Evolutionary conservation across 495 filamentous ascomycete species (phyloP), one percentile per base, ranked within the genome.

Genomic region (Xylaria scruposa): DNA sequence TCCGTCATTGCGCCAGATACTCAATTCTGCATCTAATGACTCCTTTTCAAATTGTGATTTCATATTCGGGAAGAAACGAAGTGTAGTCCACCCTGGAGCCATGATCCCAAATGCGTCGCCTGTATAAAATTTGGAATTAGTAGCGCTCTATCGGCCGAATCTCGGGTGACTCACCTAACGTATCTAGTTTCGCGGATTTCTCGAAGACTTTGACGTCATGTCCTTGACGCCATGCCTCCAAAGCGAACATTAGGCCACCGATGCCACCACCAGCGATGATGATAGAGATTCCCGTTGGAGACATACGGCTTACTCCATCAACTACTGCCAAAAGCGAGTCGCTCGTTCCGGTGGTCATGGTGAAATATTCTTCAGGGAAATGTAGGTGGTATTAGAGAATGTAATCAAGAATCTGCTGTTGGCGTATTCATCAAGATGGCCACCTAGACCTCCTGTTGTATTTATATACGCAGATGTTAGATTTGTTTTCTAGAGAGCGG

Each of bases 21-120:
- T 59, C 9, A 59, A 38, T 19, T 33, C 29, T n/a, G 56, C 56
- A 9, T 59, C 56, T n/a, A 9, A 21, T 2, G 56, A 17, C 17
- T 36, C 31, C 19, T 42, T 42, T 29, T 70, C 68, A 61, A 64
- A 70, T 24, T 70, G 19, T 40, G 33, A 29, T 70, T 65, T 62
- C 68, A 70, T 70, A 6, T 4, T 42, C 15, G 68, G 68, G 59
- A 65, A 70, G 58, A 64, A 51, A 17, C 58, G 56, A 19, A 70
- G 44, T 7, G 68, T 64, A 24, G 68, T 21, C 58, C 42, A 70
- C 9, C 40, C 68, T n/a, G 68, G 68, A 10, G 68, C 26, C 1
- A 70, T 24, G 29, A 70, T 31, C n/a, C 68, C 68, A 44, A 70
- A 64, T 8, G 46, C n/a, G 33, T 70, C 68, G 29, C 68, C 68